Percentiles rank a stretch among this genome's conserved stretches.
Conservation (phyloP, 768 basidiomycete genomes). For the Psilocybe cyanescens region DNA sequence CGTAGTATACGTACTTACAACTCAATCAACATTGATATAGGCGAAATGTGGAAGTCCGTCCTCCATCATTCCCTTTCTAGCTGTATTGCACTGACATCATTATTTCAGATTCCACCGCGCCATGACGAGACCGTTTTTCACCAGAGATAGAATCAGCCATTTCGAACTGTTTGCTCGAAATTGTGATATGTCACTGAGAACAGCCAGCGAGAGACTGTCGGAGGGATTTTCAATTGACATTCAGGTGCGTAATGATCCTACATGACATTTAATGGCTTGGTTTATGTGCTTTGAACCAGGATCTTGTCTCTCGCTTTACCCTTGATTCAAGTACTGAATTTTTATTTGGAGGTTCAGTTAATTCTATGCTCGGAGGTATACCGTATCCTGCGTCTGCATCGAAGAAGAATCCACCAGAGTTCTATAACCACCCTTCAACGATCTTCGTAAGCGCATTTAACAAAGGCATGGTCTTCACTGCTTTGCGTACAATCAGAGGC, state of each 20-base stretch:
- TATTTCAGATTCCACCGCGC: constrained; percentile 55
- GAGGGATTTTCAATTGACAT: constrained; percentile 60
- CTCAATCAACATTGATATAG: constrained; percentile 28
- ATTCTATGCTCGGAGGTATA: constrained; percentile 51
- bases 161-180: constrained; percentile 67
- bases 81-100: background rate
- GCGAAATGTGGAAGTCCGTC: constrained; percentile 72
- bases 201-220: constrained; percentile 46
- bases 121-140: constrained; percentile 77
- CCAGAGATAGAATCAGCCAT: constrained; percentile 59
- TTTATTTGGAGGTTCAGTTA: constrained; percentile 56
- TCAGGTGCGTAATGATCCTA: constrained; percentile 41
- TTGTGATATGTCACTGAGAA: constrained; percentile 46
- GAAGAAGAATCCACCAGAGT: constrained; percentile 26
- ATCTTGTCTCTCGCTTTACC: constrained; percentile 55
- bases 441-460: constrained; percentile 54
- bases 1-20: background rate
- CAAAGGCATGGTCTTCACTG: constrained; percentile 41
- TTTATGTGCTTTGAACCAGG: constrained; percentile 25
- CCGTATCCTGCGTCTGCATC: constrained; percentile 46
- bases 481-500: constrained; percentile 42
- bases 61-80: background rate
- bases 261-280: background rate
- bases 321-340: constrained; percentile 70
- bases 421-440: constrained; percentile 39